Evolutionary conservation across 371 early-diverging fungal genomes (phyloP), one percentile per base, ranked within the genome.

Genomic region (Apophysomyces trapeziformis): DNA sequence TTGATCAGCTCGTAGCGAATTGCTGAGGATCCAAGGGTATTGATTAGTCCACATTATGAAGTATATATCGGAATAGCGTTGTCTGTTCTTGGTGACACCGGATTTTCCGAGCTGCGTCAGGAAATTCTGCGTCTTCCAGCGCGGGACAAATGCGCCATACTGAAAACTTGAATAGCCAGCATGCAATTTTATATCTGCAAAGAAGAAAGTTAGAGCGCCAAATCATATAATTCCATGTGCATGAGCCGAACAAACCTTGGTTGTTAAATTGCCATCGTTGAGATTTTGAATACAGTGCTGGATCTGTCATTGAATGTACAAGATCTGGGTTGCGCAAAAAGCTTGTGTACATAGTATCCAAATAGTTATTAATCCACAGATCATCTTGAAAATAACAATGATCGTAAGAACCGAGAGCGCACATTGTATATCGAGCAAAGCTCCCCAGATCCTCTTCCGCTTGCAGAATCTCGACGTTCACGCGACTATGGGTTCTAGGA

Each of bases 21-120:
- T 84, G 56, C 80, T 75, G 8, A 89, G 67, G 39, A 86, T 73
- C 74, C 85, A 89, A 12, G 89, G 89, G 60, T 87, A 89, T 56
- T 88, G 88, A 58, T 89, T 89, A 38, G 82, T 85, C 88, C 88
- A 89, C 26, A 89, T 76, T 16, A 86, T 76, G 67, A 89, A 89
- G 65, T 85, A 89, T 66, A 79, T 77, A 45, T 89, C 89, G 32
- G 84, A 82, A 59, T 82, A 70, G 26, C 77, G 74, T 26, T 86
- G 68, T 32, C 79, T 76, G 16, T 85, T 84, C 66, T 84, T 87
- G 1, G 67, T 72, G 12, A 88, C 57, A 0, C 81, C 80, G 8
- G 76, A 79, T 63, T 82, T 84, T 38, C 87, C 89, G 8, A 85
- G 68, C 58, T 85, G 85, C 13, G 79, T 78, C 59, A 86, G 44